These are phyloP conservation scores for Chytridiales sp. DNA, from an alignment of 371 early-diverging fungal genomes.

Conservation along the genomic window DNA sequence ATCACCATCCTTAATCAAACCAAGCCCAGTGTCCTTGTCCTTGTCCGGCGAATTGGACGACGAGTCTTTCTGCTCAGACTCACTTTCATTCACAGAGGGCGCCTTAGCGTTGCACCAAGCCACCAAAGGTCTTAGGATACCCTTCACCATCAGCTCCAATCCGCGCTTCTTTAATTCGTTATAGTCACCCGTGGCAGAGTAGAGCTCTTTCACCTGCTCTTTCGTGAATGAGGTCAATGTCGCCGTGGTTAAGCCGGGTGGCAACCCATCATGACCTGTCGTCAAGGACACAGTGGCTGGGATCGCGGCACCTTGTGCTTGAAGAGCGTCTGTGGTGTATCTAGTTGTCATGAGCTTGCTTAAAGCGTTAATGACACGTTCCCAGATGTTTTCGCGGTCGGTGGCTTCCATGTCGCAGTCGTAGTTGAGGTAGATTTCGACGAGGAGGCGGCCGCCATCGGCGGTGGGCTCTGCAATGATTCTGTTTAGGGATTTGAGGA, in stretches of 20 bases:
- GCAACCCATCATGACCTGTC: constrained; percentile 3
- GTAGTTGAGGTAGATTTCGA: constrained; percentile 95
- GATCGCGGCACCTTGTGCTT: neutral
- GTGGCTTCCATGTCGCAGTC: constrained; percentile 80
- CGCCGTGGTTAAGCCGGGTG: constrained; percentile 48
- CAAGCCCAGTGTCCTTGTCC: constrained; percentile 17
- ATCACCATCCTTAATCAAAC: constrained; percentile 25
- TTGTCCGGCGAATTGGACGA: constrained; percentile 1
- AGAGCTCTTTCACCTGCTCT: constrained; percentile 51
- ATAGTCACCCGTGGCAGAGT: constrained; percentile 49
- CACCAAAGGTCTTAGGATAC: constrained; percentile 59
- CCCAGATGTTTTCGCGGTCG: constrained; percentile 75
- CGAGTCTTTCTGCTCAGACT: constrained; percentile 22
- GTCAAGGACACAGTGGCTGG: neutral
- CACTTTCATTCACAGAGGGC: constrained; percentile 14
- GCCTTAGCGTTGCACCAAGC: constrained; percentile 54
- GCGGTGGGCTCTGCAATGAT: constrained; percentile 76
- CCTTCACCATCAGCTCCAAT: constrained; percentile 48
- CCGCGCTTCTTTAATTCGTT: constrained; percentile 46
- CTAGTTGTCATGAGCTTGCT: constrained; percentile 58
- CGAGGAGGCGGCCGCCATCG: constrained; percentile 61
- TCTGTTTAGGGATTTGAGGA: constrained; percentile 35
- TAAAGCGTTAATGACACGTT: constrained; percentile 68
- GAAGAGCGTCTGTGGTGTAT: constrained; percentile 20
- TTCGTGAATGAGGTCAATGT: constrained; percentile 43